These are phyloP conservation scores for Coemansia reversa DNA, from an alignment of 192 early-diverging fungal genomes.

Conservation along the genomic window DNA sequence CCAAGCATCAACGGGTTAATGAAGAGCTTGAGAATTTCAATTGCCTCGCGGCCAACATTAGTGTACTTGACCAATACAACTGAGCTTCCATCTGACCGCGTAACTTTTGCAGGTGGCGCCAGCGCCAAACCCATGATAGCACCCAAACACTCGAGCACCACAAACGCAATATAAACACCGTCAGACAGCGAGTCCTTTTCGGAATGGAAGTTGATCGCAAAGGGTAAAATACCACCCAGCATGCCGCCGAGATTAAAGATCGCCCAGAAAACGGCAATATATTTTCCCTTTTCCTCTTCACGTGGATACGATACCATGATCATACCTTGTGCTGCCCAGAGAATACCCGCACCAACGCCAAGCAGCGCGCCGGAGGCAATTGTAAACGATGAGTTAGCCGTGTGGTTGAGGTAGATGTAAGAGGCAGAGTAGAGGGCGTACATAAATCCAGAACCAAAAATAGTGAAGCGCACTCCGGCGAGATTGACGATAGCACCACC, in stretches of 20 bases:
- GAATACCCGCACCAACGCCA: slow-evolving; percentile 79
- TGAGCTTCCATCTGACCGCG: slow-evolving; percentile 66
- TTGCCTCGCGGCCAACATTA: slow-evolving; percentile 57
- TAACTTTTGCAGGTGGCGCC: slow-evolving; percentile 63
- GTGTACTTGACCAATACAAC: slow-evolving; percentile 71
- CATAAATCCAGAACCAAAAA: slow-evolving; percentile 64
- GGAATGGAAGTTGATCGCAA: slow-evolving; percentile 68
- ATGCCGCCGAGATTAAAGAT: slow-evolving; percentile 85
- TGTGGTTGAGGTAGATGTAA: slow-evolving; percentile 69
- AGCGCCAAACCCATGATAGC: slow-evolving; percentile 62
- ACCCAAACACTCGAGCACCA: slow-evolving; percentile 73
- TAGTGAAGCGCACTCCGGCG: slow-evolving; percentile 68
- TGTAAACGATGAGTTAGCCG: slow-evolving; percentile 60
- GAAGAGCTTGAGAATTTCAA: slow-evolving; percentile 74
- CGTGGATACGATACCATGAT: slow-evolving; percentile 86
- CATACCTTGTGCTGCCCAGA: slow-evolving; percentile 76
- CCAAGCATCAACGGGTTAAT: slow-evolving; percentile 72
- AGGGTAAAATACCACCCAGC: slow-evolving; percentile 72
- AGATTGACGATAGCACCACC: slow-evolving; percentile 80
- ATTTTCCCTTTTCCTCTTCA: slow-evolving; percentile 78
- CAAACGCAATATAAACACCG: slow-evolving; percentile 79
- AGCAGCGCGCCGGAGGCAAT: slow-evolving; percentile 77
- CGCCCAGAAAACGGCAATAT: slow-evolving; percentile 84
- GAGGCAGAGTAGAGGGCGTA: slow-evolving; percentile 80
- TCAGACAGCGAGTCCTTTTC: slow-evolving; percentile 44